Evolutionary conservation across 2,329 filamentous ascomycete genomes (phyloP), one percentile per base, ranked within the genome.

Genomic region (Trichoderma aggressivum): DNA sequence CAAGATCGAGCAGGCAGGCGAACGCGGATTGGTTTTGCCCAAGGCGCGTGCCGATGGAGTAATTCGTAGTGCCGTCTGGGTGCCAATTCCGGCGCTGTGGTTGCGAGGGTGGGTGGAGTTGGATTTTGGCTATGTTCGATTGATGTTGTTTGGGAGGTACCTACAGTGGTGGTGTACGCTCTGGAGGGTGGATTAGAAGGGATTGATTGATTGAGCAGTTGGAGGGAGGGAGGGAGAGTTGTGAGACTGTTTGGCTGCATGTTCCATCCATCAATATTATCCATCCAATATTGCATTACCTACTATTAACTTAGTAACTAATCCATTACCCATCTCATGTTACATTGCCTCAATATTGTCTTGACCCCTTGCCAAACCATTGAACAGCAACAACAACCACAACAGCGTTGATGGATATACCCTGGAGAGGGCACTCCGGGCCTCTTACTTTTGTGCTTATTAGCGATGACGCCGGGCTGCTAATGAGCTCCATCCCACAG

Each of bases 11-110:
- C 18, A 62, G 24, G 36, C 7, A 30, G 64, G 56, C 43, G 21
- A 26, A 58, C 64, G 63, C 64, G 63, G 70, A 60, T 68, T 58
- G 70, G 63, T 34, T 56, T 62, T 50, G 70, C 30, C 59, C 68
- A 68, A 65, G 32, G 70, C 61, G 70, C 62, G 70, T 55, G 55
- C 63, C 55, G 32, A 24, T 55, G 55, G 18, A 43, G 39, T n/a
- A 59, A 32, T 21, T 59, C 32, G 28, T 32, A 30, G 43, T 39
- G 56, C 61, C 50, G 36, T 58, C 21, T 24, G n/a, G 47, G 47
- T 55, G 60, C 60, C 68, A 65, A 70, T 70, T 70, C 68, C 68
- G 50, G 68, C 58, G 68, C 50, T 59, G 36, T 36, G 43, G 53
- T 34, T 39, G 32, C 28, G 32, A 30, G 32, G 56, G n/a, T n/a